These are phyloP conservation scores for Botryobasidium botryosum DNA, from an alignment of 768 basidiomycete genomes.

Conservation along the genomic window DNA sequence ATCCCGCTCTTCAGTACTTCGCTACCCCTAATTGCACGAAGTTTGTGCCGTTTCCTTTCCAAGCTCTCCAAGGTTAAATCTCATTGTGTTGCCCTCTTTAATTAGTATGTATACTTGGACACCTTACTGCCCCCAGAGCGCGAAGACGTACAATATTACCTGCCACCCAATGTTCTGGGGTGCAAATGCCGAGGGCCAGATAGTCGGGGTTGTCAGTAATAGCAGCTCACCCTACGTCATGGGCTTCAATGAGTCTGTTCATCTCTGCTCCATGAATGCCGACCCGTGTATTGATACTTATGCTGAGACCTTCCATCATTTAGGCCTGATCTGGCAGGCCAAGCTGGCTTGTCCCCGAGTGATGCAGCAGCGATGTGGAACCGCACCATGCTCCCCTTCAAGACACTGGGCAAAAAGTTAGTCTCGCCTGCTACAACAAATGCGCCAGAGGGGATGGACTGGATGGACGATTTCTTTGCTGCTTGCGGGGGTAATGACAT, in stretches of 20 bases:
- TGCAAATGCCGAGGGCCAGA: slow-evolving; percentile 30
- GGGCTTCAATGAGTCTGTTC: slow-evolving; percentile 65
- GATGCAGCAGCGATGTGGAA: slow-evolving; percentile 40
- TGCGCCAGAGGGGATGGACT: slow-evolving; percentile 38
- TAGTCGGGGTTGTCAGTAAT: slow-evolving; percentile 28
- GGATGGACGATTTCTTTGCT: slow-evolving; percentile 44
- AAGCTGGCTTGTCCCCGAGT: slow-evolving; percentile 41
- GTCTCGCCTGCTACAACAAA: slow-evolving; percentile 52
- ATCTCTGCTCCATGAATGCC: neutral
- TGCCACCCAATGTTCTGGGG: slow-evolving; percentile 62
- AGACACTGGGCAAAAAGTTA: slow-evolving; percentile 36
- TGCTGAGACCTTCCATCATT: neutral
- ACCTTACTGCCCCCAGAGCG: slow-evolving; percentile 28
- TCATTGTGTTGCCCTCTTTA: neutral
- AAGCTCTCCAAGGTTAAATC: neutral
- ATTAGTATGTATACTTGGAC: slow-evolving; percentile 51
- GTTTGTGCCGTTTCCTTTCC: slow-evolving; percentile 22
- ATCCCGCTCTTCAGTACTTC: slow-evolving; percentile 34
- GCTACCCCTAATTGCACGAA: slow-evolving; percentile 24
- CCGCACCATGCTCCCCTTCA: slow-evolving; percentile 41
- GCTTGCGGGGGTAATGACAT: slow-evolving; percentile 29
- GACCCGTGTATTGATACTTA: neutral
- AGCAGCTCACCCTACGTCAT: slow-evolving; percentile 37
- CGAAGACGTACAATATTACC: slow-evolving; percentile 30
- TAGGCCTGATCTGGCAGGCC: slow-evolving; percentile 4